These are phyloP conservation scores for Penicillium antarcticum DNA, from an alignment of 495 filamentous ascomycete genomes.

Conservation along the genomic window DNA sequence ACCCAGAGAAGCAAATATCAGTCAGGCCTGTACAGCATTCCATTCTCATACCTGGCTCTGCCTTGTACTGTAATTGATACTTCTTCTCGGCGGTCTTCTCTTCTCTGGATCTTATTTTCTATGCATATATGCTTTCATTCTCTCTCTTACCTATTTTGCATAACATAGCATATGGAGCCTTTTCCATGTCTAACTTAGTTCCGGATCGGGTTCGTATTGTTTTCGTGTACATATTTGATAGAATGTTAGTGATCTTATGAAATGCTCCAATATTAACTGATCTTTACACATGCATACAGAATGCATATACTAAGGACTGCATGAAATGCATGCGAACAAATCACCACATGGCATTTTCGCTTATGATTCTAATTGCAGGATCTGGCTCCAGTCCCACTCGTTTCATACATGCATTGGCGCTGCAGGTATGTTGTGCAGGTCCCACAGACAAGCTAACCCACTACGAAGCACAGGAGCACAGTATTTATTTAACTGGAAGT, in stretches of 20 bases:
- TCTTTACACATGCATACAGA: no score
- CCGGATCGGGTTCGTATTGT: background rate
- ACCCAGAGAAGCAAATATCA: background rate
- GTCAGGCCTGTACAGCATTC: background rate
- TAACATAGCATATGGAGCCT: conserved; percentile 11
- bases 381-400: background rate
- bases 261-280: no score
- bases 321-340: background rate
- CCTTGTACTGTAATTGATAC: conserved; percentile 10
- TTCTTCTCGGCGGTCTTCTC: conserved; percentile 1
- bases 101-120: background rate
- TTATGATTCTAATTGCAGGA: background rate
- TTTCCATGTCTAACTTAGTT: background rate
- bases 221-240: conserved; percentile 1
- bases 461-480: background rate
- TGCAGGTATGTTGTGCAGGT: conserved; percentile 8
- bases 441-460: background rate
- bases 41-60: background rate
- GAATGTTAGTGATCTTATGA: background rate
- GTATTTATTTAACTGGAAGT: no score
- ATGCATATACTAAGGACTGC: no score
- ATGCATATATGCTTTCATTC: conserved; percentile 12
- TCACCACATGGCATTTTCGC: background rate
- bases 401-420: conserved; percentile 1
- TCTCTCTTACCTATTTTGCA: conserved; percentile 6